phyloP scores from a whole-genome alignment of 139 green algal species.

The Chlamydomonas applanata region DNA sequence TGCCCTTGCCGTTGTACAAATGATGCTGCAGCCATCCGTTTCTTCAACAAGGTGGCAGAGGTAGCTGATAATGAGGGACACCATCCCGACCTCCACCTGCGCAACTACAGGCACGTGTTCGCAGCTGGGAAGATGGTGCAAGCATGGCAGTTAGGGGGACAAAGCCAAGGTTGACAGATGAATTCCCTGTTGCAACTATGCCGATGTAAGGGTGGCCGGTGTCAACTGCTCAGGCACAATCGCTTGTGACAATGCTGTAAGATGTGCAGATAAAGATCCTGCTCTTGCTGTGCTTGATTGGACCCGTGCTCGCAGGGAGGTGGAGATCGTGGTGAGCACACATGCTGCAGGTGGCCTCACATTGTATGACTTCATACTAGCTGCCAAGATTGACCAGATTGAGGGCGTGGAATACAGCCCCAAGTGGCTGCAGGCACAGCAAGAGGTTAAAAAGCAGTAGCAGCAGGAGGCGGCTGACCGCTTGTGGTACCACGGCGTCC shows the following conservation, averaged over 20 bases:
- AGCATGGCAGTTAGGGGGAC: no score
- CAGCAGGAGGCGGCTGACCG: background rate
- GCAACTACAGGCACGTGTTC: constrained; percentile 63
- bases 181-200: background rate
- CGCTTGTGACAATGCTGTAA: no score
- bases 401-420: constrained; percentile 64
- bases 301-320: constrained; percentile 13
- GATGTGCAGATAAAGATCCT: no score
- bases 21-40: constrained; percentile 55
- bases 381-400: constrained; percentile 63
- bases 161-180: background rate
- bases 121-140: no score
- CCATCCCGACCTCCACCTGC: constrained; percentile 77
- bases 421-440: constrained; percentile 55
- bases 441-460: constrained; percentile 8
- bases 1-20: no score
- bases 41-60: constrained; percentile 60
- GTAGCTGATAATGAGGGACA: constrained; percentile 73
- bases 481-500: no score
- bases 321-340: constrained; percentile 59
- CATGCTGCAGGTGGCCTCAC: constrained; percentile 61
- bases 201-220: no score
- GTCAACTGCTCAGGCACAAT: no score
- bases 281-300: no score
- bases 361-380: constrained; percentile 65